Evolutionary conservation across 257 asterid species (phyloP), one percentile per base, ranked within the genome.

Genomic region (Verbena officinalis): DNA sequence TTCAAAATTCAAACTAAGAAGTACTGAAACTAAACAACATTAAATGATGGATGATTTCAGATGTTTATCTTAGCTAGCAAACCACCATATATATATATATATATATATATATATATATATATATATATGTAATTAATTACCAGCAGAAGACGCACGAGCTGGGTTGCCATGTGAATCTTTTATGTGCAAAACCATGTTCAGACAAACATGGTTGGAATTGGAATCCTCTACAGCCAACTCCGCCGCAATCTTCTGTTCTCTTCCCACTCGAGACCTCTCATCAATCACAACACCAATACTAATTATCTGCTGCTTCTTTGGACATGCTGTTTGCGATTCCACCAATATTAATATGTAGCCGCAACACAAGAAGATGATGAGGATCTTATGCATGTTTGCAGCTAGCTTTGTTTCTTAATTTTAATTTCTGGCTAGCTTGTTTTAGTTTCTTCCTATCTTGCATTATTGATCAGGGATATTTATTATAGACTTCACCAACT

Each of bases 231-330:
- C 75, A n/a, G 88, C 91, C 71, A 84, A 22, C 33, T 81, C 79
- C 73, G 80, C 56, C 40, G 81, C 95, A 27, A 76, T 42, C 64
- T 61, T 83, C 56, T 83, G 85, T 81, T 86, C 88, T 57, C 66
- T 86, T 7, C 95, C 88, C 8, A 76, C 65, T 11, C 86, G 60
- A 21, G 78, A 65, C 0, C 59, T 72, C 55, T 50, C 61, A 59
- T 86, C 90, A 23, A 81, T 50, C 8, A 86, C 75, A 6, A 66
- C 81, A 7, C 83, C 91, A 7, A 84, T 65, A 27, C 69, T 58
- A n/a, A n/a, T n/a, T 9, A 69, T 10, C 24, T 63, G 27, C 3
- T 10, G 24, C 21, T 65, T 10, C 34, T 27, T 16, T 1, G 15
- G 22, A 20, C 72, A 65, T 3, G 61, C 15, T 13, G 49, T 14